A percentile compares a stretch with the other conserved stretches of the same genome.
phyloP scores from a whole-genome alignment of 768 basidiomycete genomes.

The Trametes villosa region DNA sequence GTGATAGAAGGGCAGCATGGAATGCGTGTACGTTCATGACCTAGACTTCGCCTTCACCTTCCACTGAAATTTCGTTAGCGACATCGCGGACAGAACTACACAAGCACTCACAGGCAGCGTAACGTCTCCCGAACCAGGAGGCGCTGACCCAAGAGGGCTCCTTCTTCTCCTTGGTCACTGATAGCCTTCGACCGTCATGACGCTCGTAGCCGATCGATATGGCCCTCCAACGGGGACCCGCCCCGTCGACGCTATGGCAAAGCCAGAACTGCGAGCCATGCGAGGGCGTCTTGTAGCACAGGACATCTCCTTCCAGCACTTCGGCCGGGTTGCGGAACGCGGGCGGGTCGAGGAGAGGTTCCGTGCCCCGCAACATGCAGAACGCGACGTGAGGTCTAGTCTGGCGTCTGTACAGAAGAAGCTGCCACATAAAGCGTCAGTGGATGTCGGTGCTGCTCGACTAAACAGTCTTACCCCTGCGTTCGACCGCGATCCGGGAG shows the following conservation, averaged over 20 bases:
- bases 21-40: no score
- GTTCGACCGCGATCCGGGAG: no score
- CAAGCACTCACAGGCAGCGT: background rate
- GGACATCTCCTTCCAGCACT: background rate
- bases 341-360: background rate
- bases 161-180: slow-evolving; percentile 1
- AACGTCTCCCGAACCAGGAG: background rate
- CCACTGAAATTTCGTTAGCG: no score
- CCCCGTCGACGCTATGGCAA: background rate
- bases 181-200: background rate
- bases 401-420: no score
- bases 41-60: no score
- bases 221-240: background rate
- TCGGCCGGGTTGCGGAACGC: background rate
- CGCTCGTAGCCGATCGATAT: background rate
- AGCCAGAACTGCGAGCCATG: background rate
- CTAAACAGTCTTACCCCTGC: no score
- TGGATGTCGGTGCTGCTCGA: no score
- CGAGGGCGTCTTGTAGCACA: background rate
- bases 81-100: no score
- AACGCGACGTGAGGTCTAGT: background rate
- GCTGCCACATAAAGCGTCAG: no score
- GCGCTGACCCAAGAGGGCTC: slow-evolving; percentile 1
- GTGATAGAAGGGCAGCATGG: no score
- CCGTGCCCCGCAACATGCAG: background rate